Base-by-base conservation (phyloP, 2,329 filamentous ascomycete species). In the Thelonectria discophora region DNA sequence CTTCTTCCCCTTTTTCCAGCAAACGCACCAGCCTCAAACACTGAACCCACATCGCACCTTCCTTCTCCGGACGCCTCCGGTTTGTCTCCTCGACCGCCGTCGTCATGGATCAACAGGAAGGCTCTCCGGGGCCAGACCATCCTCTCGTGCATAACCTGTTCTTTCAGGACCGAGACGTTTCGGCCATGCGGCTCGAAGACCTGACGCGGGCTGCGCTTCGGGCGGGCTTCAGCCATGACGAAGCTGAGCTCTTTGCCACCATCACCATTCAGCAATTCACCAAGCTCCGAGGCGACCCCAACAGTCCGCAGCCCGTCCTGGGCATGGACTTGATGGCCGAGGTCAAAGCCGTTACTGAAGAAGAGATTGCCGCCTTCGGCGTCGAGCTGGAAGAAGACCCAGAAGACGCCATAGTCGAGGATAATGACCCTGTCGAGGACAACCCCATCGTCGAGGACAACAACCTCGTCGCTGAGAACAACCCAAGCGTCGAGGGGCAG, bases 401-500 rank as follows among this genome's bases (percentile, higher is more conserved):
- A 4, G 12, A 13, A 2, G 11, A 7, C 5, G 5, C 5, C 5
- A 2, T 15, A 9, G 34, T 13, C 7, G 34, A 37, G 32, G 10
- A 10, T 3, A 4, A 10, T 3, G 8, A 34, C 32, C 6, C 11
- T 11, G 13, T 11, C 32, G 32, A 32, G 12, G 12, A 13, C 2
- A 15, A 7, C 5, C 27, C 5, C 5, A 2, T 15, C 34, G 34
- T 13, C 7, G 34, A 37, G 32, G 10, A 10, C 4, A 4, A 10
- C 4, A 13, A 34, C 32, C 6, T 32, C 30, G 13, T 11, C 32
- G 32, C 3, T 4, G 32, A 34, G 32, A 3, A 34, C 4, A 13
- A 34, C n/a, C n/a, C n/a, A n/a, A n/a, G n/a, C 10, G 32, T 10
- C 10, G 32, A 37, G 12, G 71, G 59, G 7, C 43, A 57, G 17